Evolutionary conservation across 495 filamentous ascomycete genomes (phyloP).

Genomic region (Clohesyomyces aquaticus): DNA sequence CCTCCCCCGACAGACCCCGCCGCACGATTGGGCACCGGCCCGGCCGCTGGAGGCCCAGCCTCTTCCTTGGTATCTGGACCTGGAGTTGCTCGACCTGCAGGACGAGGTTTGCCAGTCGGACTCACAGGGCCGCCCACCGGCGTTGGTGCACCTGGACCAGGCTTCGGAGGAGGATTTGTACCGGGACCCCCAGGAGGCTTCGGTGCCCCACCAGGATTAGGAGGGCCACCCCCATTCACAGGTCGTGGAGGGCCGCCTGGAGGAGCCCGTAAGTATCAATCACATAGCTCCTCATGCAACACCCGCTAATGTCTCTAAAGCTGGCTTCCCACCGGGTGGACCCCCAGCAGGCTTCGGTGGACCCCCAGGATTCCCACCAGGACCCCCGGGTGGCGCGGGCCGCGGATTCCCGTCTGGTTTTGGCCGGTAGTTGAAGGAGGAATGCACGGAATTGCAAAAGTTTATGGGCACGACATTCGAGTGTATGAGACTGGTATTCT

Average conservation of each 20-base stretch:
- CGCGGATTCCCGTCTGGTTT: constrained; percentile 71
- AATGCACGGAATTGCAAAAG: not conserved
- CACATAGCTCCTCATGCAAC: not conserved
- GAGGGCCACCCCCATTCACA: constrained; percentile 70
- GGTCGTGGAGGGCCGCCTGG: constrained; percentile 65
- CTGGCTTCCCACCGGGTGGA: constrained; percentile 51
- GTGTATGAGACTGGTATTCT: not conserved
- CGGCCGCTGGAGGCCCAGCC: constrained; percentile 63
- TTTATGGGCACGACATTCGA: not conserved
- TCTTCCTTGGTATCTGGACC: constrained; percentile 77
- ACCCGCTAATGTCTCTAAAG: constrained; percentile 37
- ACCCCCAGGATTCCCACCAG: constrained; percentile 49
- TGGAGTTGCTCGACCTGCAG: constrained; percentile 89
- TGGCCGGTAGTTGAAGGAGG: constrained; percentile 53
- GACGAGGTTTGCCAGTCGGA: constrained; percentile 84
- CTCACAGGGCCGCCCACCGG: constrained; percentile 89
- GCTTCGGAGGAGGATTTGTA: constrained; percentile 50
- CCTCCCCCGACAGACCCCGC: constrained; percentile 95
- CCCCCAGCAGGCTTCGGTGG: constrained; percentile 24
- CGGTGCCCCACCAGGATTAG: constrained; percentile 65
- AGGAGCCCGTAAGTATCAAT: constrained; percentile 60
- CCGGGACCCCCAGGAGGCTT: constrained; percentile 74
- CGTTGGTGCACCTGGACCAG: constrained; percentile 78
- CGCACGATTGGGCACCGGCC: constrained; percentile 78
- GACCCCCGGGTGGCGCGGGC: constrained; percentile 55